These are phyloP conservation scores for Cerioporus squamosus DNA, from an alignment of 1,284 basidiomycete genomes.

Conservation along the genomic window DNA sequence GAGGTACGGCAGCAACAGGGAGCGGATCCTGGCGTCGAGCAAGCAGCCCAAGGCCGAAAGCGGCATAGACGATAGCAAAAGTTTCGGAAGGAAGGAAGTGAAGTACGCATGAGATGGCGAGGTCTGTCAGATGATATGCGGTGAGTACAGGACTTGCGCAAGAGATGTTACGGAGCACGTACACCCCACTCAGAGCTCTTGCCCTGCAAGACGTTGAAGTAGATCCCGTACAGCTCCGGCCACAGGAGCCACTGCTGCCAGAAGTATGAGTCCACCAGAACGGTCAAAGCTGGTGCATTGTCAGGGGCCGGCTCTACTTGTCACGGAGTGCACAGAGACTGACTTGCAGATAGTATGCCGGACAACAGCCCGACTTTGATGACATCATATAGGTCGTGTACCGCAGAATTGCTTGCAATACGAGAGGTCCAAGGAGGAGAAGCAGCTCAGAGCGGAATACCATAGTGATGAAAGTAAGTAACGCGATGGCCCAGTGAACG, in stretches of 20 bases:
- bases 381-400: slow-evolving; percentile 45
- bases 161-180: slow-evolving; percentile 37
- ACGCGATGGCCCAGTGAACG: slow-evolving; percentile 45
- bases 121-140: neutral
- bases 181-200: slow-evolving; percentile 94
- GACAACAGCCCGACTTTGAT: slow-evolving; percentile 58
- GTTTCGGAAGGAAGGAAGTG: slow-evolving; percentile 74
- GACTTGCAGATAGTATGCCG: slow-evolving; percentile 63
- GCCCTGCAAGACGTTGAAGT: slow-evolving; percentile 89
- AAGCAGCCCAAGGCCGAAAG: slow-evolving; percentile 60
- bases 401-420: slow-evolving; percentile 57
- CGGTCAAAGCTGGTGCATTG: slow-evolving; percentile 56
- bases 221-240: slow-evolving; percentile 85
- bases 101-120: slow-evolving; percentile 80
- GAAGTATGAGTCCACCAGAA: slow-evolving; percentile 84
- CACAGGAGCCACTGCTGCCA: slow-evolving; percentile 79
- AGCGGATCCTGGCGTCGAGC: slow-evolving; percentile 52
- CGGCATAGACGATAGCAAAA: slow-evolving; percentile 72
- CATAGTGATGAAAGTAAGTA: slow-evolving; percentile 70
- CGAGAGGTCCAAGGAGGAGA: slow-evolving; percentile 66
- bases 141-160: neutral
- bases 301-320: neutral
- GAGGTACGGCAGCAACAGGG: slow-evolving; percentile 56
- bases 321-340: slow-evolving; percentile 27
- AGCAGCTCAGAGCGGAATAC: slow-evolving; percentile 85